Base-by-base conservation (phyloP, 2,329 filamentous ascomycete species). In the Cercospora beticola region DNA sequence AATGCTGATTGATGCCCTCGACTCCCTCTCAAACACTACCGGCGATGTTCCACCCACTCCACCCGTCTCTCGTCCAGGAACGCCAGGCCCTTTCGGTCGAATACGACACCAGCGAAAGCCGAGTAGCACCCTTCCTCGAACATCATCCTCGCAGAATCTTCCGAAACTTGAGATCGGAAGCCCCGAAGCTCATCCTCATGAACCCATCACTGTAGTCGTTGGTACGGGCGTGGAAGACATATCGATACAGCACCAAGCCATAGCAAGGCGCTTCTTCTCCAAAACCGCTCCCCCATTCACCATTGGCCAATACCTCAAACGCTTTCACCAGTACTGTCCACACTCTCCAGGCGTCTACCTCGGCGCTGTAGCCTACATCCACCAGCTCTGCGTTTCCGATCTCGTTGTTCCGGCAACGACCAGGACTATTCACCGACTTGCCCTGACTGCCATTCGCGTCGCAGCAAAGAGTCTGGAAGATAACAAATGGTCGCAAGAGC, bases 391-490 rank as follows among this genome's bases (percentile, higher is more conserved):
- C 0, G 88, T 94, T 12, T 85, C 90, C 56, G 92, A 85, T 63
- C 88, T 88, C 72, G 87, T 90, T 26, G 90, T 98, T 23, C 89
- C 90, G 0, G 90, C 97, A 7, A 97, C 93, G 2, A 86, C 87
- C 67, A 87, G 92, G 66, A 98, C 97, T 71, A 90, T 92, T 70
- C 94, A 99, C 79, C 89, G 95, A 2, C 83, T 98, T 7, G 85
- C 97, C 33, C 86, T 99, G 16, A 94, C 93, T 0, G 92, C 91
- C 6, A 84, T 97, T 64, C 85, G 94, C 40, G 92, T 97, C 3
- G 93, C 94, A 14, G 95, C 94, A 87, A 99, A 98, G 82, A 92
- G 93, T 0, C 83, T 97, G n/a, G 94, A 99, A 79, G 94, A 98
- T 79, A 86, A 94, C 64, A 92, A 90, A 74, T 97, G 96, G 81